Base-by-base conservation (phyloP, 106 monocot species). In the Chionographis japonica region DNA sequence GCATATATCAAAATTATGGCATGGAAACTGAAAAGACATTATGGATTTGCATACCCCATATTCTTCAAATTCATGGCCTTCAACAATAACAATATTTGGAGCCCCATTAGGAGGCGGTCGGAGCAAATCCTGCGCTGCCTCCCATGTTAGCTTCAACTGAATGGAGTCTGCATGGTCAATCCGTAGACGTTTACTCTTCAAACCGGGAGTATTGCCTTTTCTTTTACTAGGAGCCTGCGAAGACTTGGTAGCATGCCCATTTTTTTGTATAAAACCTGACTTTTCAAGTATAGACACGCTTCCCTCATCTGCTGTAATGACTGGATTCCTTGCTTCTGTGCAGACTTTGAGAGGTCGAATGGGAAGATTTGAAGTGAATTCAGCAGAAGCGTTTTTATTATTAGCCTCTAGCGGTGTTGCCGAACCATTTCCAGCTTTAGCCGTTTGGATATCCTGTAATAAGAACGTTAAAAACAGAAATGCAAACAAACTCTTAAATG, bases 31-130 rank as follows among this genome's bases (percentile, higher is more conserved):
- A 46, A 27, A 27, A 27, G 27, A 10, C 46, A 5, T 46, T 46
- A 10, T 46, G 46, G 46, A 46, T 6, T 27, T 46, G 2, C 58
- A 56, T 81, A 99, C 98, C 93, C 90, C 81, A 67, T 83, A 99
- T 81, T 99, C 98, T 60, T 99, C 98, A 84, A 99, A 74, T 66
- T 99, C 92, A 80, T 81, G 72, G 40, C 93, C 98, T 27, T 99
- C 98, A 71, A 93, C 75, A 5, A 90, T 70, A 13, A 83, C 78
- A 68, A 90, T 55, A 66, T 54, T 77, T 38, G 85, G 81, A 70
- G 67, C 69, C 61, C 54, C 57, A 43, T 79, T 84, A 61, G 85
- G 80, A 69, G 93, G 78, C 39, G 90, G 86, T 11, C 93, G 83
- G 17, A 99, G 76, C 15, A 99, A 81, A 51, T 80, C 83, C 71